A percentile compares a stretch with the other conserved stretches of the same genome.
Evolutionary conservation across 1,284 basidiomycete genomes (phyloP).

Genomic region (Pascua guehoae): DNA sequence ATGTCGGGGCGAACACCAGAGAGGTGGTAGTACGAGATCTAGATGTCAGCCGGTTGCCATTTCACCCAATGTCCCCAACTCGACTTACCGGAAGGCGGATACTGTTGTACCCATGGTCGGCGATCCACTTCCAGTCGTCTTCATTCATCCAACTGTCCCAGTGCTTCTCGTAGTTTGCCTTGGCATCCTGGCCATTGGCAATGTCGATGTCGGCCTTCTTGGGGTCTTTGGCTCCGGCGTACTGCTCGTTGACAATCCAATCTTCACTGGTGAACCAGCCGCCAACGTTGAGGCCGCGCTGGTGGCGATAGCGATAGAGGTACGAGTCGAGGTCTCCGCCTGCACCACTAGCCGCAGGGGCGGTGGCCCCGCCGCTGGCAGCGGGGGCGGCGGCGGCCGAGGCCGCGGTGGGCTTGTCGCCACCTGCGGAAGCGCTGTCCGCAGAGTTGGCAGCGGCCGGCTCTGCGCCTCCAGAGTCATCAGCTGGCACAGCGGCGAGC

Average conservation of each 20-base stretch:
- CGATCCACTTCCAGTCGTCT: slow-evolving; percentile 69
- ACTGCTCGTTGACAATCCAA: slow-evolving; percentile 63
- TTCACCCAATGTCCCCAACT: not conserved
- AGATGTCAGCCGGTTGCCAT: slow-evolving; percentile 3
- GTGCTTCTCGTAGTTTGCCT: slow-evolving; percentile 65
- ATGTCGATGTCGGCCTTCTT: slow-evolving; percentile 66
- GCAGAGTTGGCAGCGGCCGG: too few species aligned
- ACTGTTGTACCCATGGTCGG: slow-evolving; percentile 68
- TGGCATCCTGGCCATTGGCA: slow-evolving; percentile 58
- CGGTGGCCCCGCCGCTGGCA: too few species aligned
- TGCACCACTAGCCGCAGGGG: too few species aligned
- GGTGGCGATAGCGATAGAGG: slow-evolving; percentile 64
- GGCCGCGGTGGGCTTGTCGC: too few species aligned
- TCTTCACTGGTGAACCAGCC: slow-evolving; percentile 65
- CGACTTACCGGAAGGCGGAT: slow-evolving; percentile 71
- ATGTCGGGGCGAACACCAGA: slow-evolving; percentile 61
- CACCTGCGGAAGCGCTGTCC: too few species aligned
- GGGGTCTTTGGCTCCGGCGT: slow-evolving; percentile 29
- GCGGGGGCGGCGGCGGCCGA: too few species aligned
- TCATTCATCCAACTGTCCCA: slow-evolving; percentile 76
- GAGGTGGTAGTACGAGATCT: slow-evolving; percentile 74
- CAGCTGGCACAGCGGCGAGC: too few species aligned
- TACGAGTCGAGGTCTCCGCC: slow-evolving; percentile 10
- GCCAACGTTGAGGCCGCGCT: slow-evolving; percentile 79
- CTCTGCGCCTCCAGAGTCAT: too few species aligned